These are phyloP conservation scores for Omphalea diandra DNA, from an alignment of 441 rosid species.

Conservation along the genomic window DNA sequence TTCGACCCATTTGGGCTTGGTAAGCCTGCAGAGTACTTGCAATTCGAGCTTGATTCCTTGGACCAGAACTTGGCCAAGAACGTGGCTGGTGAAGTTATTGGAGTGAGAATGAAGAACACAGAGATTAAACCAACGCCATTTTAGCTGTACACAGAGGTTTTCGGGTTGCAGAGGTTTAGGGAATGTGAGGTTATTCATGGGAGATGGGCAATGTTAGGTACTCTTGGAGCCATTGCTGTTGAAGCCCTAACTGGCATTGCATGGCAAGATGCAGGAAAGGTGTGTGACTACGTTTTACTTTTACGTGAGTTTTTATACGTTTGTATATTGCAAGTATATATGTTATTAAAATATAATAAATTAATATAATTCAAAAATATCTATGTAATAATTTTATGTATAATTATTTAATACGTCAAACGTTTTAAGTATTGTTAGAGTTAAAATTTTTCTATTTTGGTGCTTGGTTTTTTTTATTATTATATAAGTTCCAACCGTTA, in stretches of 20 bases:
- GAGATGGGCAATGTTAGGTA: conserved; percentile 92
- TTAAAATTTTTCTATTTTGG: too few relatives aligned
- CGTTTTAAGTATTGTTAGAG: too few relatives aligned
- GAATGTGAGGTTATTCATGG: conserved; percentile 92
- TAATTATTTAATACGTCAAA: too few relatives aligned
- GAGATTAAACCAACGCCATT: conserved; percentile 76
- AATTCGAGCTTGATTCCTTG: conserved; percentile 65
- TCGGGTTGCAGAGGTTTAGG: conserved; percentile 77
- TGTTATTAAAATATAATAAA: too few relatives aligned
- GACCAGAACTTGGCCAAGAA: conserved; percentile 90
- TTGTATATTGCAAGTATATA: too few relatives aligned
- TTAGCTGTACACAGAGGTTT: conserved; percentile 83
- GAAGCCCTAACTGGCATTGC: conserved; percentile 78
- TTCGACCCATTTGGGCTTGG: conserved; percentile 74
- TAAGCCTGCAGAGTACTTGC: conserved; percentile 78
- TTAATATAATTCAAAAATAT: too few relatives aligned
- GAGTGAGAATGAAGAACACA: conserved; percentile 41
- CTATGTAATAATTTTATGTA: too few relatives aligned
- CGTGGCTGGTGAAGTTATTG: conserved; percentile 58
- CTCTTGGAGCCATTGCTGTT: conserved; percentile 73
- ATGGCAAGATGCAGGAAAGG: conserved; percentile 42
- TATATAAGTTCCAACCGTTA: too few relatives aligned
- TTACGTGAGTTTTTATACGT: too few relatives aligned
- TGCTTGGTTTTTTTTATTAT: too few relatives aligned
- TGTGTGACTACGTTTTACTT: too few relatives aligned